Base-by-base conservation (phyloP, 257 asterid species). In the Echium plantagineum region DNA sequence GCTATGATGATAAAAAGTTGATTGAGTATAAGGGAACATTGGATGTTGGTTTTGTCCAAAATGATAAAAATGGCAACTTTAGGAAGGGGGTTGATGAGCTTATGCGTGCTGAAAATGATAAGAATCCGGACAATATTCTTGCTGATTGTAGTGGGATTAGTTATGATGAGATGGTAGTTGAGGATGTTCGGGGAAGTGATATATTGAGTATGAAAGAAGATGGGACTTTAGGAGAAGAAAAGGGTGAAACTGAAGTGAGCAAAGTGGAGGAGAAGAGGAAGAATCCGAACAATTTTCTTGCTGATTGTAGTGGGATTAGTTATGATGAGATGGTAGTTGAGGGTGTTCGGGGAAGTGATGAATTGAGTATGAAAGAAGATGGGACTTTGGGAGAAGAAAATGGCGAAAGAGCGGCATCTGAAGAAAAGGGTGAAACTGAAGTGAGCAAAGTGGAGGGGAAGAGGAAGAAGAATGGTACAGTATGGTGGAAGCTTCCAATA, bases 401-500 rank as follows among this genome's bases (percentile, higher is more conserved):
- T 58, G 60, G 28, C 15, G 80, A 57, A 55, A 20, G 46, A 35
- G 46, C 1, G 46, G 46, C 46, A 7, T 35, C 46, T 35, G 46
- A 35, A 2, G 49, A 59, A 31, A 59, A 31, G 59, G 60, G 35
- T n/a, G 80, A 57, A 55, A 20, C 35, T 80, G 70, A 63, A 52
- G 35, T 28, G 58, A 72, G 67, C 51, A 60, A 28, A 58, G 64
- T 19, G 77, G 83, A 19, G 75, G 79, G 77, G 54, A 70, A 54
- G 81, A 72, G 65, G 62, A 63, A 65, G 66, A 85, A 74, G 84
- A 77, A 70, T 67, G 68, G 83, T 67, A 13, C 81, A 20, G 85
- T 84, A 30, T 85, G 96, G 98, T 93, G 98, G 98, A 93, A 88
- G 94, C 73, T 81, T 70, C 96, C 97, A 12, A 74, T 88, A 67